Evolutionary conservation across 2,329 filamentous ascomycete species (phyloP), one percentile per base, ranked within the genome.

Genomic region (Myriangium duriaei): DNA sequence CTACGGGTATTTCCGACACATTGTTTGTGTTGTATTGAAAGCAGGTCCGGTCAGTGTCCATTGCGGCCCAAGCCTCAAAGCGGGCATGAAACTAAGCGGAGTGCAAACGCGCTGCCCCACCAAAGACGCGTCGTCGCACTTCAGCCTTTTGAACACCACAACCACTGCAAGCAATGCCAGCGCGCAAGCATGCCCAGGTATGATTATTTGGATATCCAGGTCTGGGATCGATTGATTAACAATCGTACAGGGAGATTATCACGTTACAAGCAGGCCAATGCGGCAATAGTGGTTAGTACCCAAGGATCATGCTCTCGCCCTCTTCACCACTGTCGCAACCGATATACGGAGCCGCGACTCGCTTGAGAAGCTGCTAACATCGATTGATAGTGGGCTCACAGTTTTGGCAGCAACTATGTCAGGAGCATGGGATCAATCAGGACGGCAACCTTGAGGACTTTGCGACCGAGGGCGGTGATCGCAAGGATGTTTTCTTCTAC

Each of bases 401-500:
- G 58, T 98, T 98, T 65, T 98, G 91, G 91, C 88, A 96, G 61
- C 91, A 96, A 64, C 75, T 96, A 43, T 98, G 91, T 62, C 81
- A 88, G 59, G 91, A 98, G 64, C 91, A 98, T 58, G 91, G 92
- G 45, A 98, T 98, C 65, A 94, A 81, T 54, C 85, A 91, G 58
- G 86, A 96, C 63, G 91, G 91, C 42, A 96, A 96, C 59, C 73
- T 98, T 42, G 87, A 95, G 58, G 87, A 95, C 60, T 95, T 95
- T 66, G 91, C 91, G 55, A 95, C 86, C 34, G 91, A 96, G 61
- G 91, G 91, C 55, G 87, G 88, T 49, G 91, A 98, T 64, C 80
- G 91, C 51, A 98, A 98, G 61, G 91, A 98, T 63, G 91, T 98
- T 44, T 96, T 96, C 66, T 96, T 94, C 72, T 98, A 96, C 67